phyloP scores from a whole-genome alignment of 805 yeast genomes.

The Teunomyces panamensis region DNA sequence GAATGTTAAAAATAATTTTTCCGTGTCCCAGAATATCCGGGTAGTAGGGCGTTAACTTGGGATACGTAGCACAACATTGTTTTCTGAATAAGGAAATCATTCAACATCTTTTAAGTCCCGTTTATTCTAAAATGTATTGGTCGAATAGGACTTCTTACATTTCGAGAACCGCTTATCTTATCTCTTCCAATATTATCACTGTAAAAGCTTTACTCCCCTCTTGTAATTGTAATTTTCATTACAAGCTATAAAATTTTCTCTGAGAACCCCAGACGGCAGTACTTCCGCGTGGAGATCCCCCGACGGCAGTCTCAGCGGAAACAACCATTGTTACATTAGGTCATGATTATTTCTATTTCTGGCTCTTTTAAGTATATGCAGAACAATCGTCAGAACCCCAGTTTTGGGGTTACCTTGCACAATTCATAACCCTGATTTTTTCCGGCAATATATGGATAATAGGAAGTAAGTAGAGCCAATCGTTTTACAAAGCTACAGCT shows the following conservation, averaged over 20 bases:
- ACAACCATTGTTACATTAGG: conserved; percentile 1
- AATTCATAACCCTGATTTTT: neutral
- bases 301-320: neutral
- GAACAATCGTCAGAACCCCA: neutral
- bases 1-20: neutral
- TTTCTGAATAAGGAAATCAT: neutral
- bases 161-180: no score
- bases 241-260: neutral
- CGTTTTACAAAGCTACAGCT: no score
- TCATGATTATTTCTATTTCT: neutral
- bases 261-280: conserved; percentile 1
- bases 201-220: no score
- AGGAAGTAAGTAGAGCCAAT: no score
- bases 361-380: neutral
- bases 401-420: neutral
- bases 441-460: neutral
- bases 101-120: neutral
- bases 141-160: neutral
- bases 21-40: neutral
- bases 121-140: neutral
- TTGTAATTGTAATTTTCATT: no score
- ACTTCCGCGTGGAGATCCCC: conserved; percentile 1
- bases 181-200: no score
- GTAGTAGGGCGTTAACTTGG: neutral
- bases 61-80: neutral